Conservation (phyloP, 257 asterid genomes). For the Fraxinus cuspidata region DNA sequence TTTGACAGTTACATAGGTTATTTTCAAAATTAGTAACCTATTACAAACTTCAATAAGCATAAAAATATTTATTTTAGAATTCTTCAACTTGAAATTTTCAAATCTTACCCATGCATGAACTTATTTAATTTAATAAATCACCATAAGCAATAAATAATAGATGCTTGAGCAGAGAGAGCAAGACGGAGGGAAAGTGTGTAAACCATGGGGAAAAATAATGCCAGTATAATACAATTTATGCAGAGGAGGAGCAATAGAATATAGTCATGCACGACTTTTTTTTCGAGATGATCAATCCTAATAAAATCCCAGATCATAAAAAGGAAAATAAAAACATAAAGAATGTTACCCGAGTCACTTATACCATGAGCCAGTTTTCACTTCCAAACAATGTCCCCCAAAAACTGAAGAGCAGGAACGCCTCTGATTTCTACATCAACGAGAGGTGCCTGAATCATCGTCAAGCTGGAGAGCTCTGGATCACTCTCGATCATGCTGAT, state of each 20-base stretch:
- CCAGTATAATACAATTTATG: neutral
- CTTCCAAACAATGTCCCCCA: conserved; percentile 94
- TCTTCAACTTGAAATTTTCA: neutral
- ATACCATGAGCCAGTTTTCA: conserved; percentile 29
- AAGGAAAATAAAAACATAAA: neutral
- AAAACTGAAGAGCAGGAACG: conserved; percentile 96
- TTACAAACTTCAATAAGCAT: neutral
- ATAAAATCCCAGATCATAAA: neutral
- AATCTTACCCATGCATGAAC: neutral
- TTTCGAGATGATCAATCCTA: neutral
- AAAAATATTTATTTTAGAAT: too few species aligned
- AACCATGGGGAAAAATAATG: neutral
- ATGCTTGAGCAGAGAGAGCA: too few species aligned
- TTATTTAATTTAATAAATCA: too few species aligned
- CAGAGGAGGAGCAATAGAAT: neutral
- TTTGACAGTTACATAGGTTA: too few species aligned
- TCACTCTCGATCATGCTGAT: conserved; percentile 62
- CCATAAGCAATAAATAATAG: neutral
- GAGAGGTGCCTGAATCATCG: conserved; percentile 81
- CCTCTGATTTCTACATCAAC: conserved; percentile 99
- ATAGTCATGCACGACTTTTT: neutral
- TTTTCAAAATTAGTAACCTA: too few species aligned
- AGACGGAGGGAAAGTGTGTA: too few species aligned
- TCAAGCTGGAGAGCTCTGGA: conserved; percentile 74
- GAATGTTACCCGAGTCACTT: conserved; percentile 26